A percentile compares a stretch with the other conserved stretches of the same genome.
Conservation (phyloP, 2,329 filamentous ascomycete genomes). For the Colletotrichum euphorbiae region DNA sequence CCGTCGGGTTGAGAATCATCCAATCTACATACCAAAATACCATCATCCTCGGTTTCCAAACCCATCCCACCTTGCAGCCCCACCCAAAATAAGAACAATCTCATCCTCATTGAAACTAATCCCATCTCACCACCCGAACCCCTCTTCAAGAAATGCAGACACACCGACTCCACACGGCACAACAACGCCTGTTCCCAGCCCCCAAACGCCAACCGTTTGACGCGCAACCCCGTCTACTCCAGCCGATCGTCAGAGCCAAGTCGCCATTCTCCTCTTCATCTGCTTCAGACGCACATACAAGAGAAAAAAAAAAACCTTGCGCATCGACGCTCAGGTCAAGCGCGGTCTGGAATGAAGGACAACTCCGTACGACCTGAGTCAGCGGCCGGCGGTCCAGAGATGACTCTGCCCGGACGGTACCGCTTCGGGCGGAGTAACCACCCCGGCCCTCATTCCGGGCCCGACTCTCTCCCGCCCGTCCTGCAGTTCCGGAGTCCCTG, state of each 20-base stretch:
- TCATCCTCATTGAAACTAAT: too few species aligned
- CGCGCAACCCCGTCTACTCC: slow-evolving; percentile 8
- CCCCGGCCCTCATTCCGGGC: not conserved
- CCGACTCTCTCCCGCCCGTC: not conserved
- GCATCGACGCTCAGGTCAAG: not conserved
- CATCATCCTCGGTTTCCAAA: too few species aligned
- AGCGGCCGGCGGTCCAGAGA: not conserved
- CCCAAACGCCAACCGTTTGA: slow-evolving; percentile 34
- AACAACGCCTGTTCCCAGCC: not conserved
- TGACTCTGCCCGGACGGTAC: slow-evolving; percentile 12
- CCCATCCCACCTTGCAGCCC: too few species aligned
- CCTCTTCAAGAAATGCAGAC: too few species aligned
- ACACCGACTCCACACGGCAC: not conserved
- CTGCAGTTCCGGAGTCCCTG: not conserved
- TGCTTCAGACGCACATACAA: not conserved
- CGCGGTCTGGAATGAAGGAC: not conserved
- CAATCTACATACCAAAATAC: too few species aligned
- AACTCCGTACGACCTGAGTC: not conserved
- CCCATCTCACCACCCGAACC: too few species aligned
- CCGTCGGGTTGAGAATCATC: too few species aligned
- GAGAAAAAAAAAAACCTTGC: too few species aligned
- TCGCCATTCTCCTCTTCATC: not conserved
- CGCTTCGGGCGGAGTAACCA: not conserved
- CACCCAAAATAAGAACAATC: too few species aligned
- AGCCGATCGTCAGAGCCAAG: slow-evolving; percentile 28